These are phyloP conservation scores for Neopestalotiopsis rosae DNA, from an alignment of 2,329 filamentous ascomycete species.

Conservation along the genomic window DNA sequence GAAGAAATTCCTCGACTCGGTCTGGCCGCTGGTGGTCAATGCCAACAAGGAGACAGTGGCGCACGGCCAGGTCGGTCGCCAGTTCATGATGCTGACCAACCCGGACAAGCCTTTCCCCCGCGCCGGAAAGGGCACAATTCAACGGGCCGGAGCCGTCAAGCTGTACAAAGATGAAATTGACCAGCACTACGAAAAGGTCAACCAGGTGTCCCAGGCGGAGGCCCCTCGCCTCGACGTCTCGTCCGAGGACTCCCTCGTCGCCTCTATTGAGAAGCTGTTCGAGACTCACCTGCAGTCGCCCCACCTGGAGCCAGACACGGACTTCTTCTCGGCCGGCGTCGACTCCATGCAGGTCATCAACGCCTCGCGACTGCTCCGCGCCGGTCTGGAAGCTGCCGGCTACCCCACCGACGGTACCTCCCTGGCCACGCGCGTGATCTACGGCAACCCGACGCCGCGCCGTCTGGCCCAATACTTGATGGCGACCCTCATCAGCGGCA, in stretches of 20 bases:
- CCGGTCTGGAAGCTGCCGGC: slow-evolving; percentile 38
- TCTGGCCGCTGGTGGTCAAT: slow-evolving; percentile 49
- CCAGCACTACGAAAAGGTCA: slow-evolving; percentile 40
- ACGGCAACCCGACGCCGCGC: slow-evolving; percentile 42
- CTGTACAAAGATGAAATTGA: slow-evolving; percentile 51
- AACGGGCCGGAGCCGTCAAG: slow-evolving; percentile 43
- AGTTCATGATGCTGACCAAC: slow-evolving; percentile 44
- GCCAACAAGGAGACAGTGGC: slow-evolving; percentile 50
- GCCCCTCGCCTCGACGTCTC: slow-evolving; percentile 34
- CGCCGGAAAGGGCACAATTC: slow-evolving; percentile 52
- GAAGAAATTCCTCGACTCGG: slow-evolving; percentile 41
- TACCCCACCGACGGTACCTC: slow-evolving; percentile 38
- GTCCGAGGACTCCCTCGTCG: slow-evolving; percentile 33
- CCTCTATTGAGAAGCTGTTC: slow-evolving; percentile 39
- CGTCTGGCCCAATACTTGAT: slow-evolving; percentile 40
- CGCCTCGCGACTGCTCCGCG: slow-evolving; percentile 42
- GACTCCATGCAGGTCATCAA: slow-evolving; percentile 49
- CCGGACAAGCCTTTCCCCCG: slow-evolving; percentile 48
- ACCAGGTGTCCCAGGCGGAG: slow-evolving; percentile 23
- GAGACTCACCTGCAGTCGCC: slow-evolving; percentile 30
- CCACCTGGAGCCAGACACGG: slow-evolving; percentile 38
- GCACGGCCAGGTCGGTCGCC: slow-evolving; percentile 49
- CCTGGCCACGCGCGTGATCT: slow-evolving; percentile 45
- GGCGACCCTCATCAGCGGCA: slow-evolving; percentile 3
- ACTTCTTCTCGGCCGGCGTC: slow-evolving; percentile 43